Evolutionary conservation across 805 yeast species (phyloP).

Genomic region (Candida yuanshanica): DNA sequence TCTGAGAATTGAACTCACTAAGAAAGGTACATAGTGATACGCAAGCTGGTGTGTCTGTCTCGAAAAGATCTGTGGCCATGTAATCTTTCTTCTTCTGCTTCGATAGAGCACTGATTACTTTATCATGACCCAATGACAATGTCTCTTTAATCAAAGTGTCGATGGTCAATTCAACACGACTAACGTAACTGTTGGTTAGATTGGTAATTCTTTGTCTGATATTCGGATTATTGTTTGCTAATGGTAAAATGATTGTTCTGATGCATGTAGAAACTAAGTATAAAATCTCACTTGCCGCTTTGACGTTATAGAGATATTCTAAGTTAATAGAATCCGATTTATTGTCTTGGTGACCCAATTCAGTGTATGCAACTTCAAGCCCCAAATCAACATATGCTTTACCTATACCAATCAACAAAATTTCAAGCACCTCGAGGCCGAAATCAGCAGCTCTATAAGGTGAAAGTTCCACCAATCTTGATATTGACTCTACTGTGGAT

Average conservation of each 20-base stretch:
- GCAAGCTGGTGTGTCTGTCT: constrained; percentile 70
- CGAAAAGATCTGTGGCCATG: constrained; percentile 35
- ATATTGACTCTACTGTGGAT: constrained; percentile 69
- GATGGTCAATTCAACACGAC: constrained; percentile 58
- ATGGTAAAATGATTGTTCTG: constrained; percentile 69
- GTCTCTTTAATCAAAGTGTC: constrained; percentile 60
- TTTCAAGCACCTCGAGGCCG: constrained; percentile 60
- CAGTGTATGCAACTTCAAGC: constrained; percentile 60
- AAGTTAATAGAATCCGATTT: constrained; percentile 33
- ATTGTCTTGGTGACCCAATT: constrained; percentile 33
- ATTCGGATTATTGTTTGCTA: constrained; percentile 55
- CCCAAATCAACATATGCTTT: constrained; percentile 70
- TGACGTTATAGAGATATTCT: constrained; percentile 42
- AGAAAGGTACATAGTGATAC: constrained; percentile 54
- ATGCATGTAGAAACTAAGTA: constrained; percentile 65
- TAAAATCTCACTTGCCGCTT: constrained; percentile 52
- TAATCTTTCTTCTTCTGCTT: constrained; percentile 78
- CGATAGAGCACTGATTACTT: constrained; percentile 44
- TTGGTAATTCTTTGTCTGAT: constrained; percentile 54
- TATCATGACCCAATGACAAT: constrained; percentile 43
- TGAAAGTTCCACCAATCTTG: constrained; percentile 68
- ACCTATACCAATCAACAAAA: constrained; percentile 65
- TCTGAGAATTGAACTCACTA: constrained; percentile 33
- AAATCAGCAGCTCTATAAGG: constrained; percentile 58
- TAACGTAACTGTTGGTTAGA: constrained; percentile 53